Percentiles rank a stretch among this genome's conserved stretches.
Evolutionary conservation across 2,329 filamentous ascomycete species (phyloP).

Genomic region (Aspergillus aculeatinus): DNA sequence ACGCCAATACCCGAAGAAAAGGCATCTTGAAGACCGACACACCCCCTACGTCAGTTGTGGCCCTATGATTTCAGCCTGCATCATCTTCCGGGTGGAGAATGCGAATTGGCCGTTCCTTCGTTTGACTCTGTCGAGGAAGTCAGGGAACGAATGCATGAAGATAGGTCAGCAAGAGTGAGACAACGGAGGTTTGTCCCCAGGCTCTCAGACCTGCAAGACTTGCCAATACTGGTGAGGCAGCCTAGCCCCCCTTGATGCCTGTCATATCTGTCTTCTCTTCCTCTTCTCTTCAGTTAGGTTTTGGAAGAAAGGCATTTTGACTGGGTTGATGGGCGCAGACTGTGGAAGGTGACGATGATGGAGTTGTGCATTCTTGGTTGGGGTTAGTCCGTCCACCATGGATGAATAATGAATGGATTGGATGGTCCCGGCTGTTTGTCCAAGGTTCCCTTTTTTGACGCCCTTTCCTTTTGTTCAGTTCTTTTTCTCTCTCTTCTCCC

Average conservation of each 20-base stretch:
- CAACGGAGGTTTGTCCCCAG: neutral
- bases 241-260: neutral
- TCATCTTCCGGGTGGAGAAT: constrained; percentile 13
- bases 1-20: constrained; percentile 7
- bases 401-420: neutral
- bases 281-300: neutral
- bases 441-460: neutral
- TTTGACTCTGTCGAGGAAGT: neutral
- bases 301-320: neutral
- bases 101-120: constrained; percentile 3
- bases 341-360: neutral
- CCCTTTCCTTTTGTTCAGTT: constrained; percentile 3
- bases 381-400: neutral
- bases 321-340: neutral
- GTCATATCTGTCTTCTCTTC: neutral
- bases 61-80: constrained; percentile 26
- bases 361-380: neutral
- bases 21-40: constrained; percentile 5
- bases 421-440: neutral
- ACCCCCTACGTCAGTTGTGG: constrained; percentile 20
- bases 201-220: neutral
- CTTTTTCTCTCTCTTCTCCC: constrained; percentile 8
- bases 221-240: too few species aligned
- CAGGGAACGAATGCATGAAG: neutral
- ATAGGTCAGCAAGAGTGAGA: neutral